Evolutionary conservation across 306 rosid species (phyloP), one percentile per base, ranked within the genome.

Genomic region (Canavalia ensiformis): DNA sequence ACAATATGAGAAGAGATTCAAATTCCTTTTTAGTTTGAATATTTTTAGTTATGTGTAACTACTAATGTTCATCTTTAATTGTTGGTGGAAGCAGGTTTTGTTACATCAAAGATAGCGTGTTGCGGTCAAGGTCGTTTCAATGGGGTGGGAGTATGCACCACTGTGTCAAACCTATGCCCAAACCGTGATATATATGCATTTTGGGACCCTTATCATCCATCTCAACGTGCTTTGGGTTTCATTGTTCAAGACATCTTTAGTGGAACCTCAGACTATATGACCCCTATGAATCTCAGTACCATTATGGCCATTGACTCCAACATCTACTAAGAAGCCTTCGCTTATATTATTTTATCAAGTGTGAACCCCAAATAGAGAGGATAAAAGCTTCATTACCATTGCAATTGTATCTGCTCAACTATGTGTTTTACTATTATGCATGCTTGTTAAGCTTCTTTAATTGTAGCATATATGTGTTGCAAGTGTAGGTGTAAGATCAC

Each of bases 51-150:
- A 18, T 18, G 25, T 18, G 25, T 18, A 18, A 18, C 25, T 41
- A 45, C 2, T 0, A 46, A 60, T 50, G 18, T 6, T 80, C 0
- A 70, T 46, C 6, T 50, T 60, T 2, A 37, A 49, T 60, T 64
- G 33, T 75, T 74, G 60, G 13, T 67, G 70, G 57, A 30, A 56
- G 3, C 71, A 90, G 94, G 97, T 29, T 92, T 90, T 79, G 83
- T 84, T 33, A 86, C 94, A 25, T 86, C 92, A 25, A 89, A 89
- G 68, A 63, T 82, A 35, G 91, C 94, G 42, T 92, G 97, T 78
- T 90, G 93, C 59, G 97, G 93, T 1, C 94, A 86, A 86, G 97
- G 97, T 35, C 90, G 89, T 5, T 92, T 75, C 86, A 89, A 90
- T 67, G 97, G 90, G n/a, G 0, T 89, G 10, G 94, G 92, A 59